Evolutionary conservation across 805 yeast genomes (phyloP), one percentile per base, ranked within the genome.

Genomic region (Nakazawaea holstii): DNA sequence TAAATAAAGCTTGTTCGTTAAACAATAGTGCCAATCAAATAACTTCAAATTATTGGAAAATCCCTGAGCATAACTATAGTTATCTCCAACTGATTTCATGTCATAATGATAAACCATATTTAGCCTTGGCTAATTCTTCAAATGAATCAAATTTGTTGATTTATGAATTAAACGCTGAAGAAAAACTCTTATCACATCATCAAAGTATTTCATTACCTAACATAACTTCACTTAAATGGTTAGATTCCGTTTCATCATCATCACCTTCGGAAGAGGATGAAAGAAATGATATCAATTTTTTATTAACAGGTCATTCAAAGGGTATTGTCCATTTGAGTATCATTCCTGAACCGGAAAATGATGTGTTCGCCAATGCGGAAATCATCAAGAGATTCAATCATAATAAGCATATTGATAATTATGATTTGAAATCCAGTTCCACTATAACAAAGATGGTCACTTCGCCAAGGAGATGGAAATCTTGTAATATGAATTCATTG

Each of bases 321-420:
- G 97, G 97, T 1, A 67, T 76, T 46, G 87, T 82, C 0, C 87
- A 91, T 62, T 61, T 90, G 50, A 78, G 87, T 3, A 69, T 84
- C 14, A 71, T 89, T 8, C 94, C 95, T 1, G 76, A 72, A 41
- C 65, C 77, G 0, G 60, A 66, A 26, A 58, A 68, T 8, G 68
- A 66, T 5, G 73, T 57, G 2, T 61, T 65, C 20, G 61, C 73
- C 24, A 69, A 74, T 47, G 96, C 97, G 0, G 88, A 82, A 60
- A 84, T 90, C 17, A 67, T 84, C 52, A 85, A 81, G 59, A 69
- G 95, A 35, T 90, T 83, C 68, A 87, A 87, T 62, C 97, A 90
- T 66, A 68, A 74, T 43, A 82, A 82, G 54, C 90, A 83, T 58
- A 61, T 87, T 46, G 62, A 60, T 29, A 53, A 61, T 15, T 60